Evolutionary conservation across 2,329 filamentous ascomycete species (phyloP).

Genomic region (Arachnomyces sp.): DNA sequence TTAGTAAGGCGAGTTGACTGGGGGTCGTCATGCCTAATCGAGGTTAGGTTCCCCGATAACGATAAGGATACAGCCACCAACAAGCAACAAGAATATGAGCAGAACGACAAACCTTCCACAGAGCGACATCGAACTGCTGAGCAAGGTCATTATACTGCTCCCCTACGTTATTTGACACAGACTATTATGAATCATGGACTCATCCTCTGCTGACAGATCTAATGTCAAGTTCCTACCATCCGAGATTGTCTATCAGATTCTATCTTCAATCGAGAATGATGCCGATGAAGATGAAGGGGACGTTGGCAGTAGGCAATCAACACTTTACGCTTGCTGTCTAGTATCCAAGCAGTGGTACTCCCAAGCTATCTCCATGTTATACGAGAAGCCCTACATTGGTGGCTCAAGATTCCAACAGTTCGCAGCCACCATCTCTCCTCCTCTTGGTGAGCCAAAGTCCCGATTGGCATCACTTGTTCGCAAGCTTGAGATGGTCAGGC

Average conservation of each 20-base stretch:
- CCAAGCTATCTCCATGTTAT: constrained; percentile 45
- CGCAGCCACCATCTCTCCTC: constrained; percentile 40
- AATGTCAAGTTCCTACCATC: constrained; percentile 40
- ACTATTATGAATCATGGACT: no score
- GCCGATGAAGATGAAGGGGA: constrained; percentile 23
- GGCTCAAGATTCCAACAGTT: constrained; percentile 49
- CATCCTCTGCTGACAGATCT: no score
- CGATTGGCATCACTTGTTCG: constrained; percentile 45
- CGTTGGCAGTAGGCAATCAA: constrained; percentile 32
- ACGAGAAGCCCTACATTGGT: constrained; percentile 44
- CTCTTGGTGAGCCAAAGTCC: constrained; percentile 36
- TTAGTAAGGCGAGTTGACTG: no score
- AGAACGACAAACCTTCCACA: no score
- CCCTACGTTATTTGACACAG: no score
- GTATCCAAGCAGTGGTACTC: constrained; percentile 52
- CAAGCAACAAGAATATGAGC: no score
- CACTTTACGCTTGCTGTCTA: constrained; percentile 46
- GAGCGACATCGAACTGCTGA: no score
- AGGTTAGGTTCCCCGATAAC: no score
- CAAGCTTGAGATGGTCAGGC: constrained; percentile 44
- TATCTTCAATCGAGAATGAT: constrained; percentile 35
- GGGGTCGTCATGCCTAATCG: no score
- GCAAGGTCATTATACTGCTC: no score
- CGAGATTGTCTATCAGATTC: constrained; percentile 47
- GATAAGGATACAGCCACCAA: no score